Evolutionary conservation across 164 flowering plant species (phyloP), one percentile per base, ranked within the genome.

Genomic region (Berberis vulgaris): DNA sequence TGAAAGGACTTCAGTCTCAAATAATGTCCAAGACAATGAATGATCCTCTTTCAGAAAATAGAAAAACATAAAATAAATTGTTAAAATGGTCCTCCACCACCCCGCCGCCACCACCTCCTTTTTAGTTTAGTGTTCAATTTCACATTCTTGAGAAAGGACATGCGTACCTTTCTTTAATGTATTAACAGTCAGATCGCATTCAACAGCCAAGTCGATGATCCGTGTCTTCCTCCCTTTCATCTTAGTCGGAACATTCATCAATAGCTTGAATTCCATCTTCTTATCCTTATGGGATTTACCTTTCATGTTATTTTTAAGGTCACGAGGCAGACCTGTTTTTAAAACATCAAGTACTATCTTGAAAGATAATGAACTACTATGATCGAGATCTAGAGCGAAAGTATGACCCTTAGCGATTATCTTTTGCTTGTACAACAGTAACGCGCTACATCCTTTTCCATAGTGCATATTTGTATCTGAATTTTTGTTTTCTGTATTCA

Each of bases 101-200:
- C 44, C 60, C 53, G 46, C 43, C 13, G 46, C 53, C 45, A 41
- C 2, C 43, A 57, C 8, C 60, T 38, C 7, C 49, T 44, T 38
- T 43, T 39, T 38, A 7, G 58, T 26, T 41, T 72, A n/a, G 10
- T 68, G 13, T 45, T 61, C 53, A 12, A 70, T 49, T 4, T 67
- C 60, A 65, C 83, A 83, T 43, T 50, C 40, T 65, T 83, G 82
- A 2, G 81, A 73, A 53, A 73, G 57, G 2, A 81, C 52, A 4
- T 55, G 67, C 1, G 71, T 65, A 53, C 44, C 72, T 59, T 71
- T 70, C 0, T 67, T 73, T 54, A 80, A 60, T 5, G 71, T 65
- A 57, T 71, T 75, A 41, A 82, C 81, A 64, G 8, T 68, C 2
- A 84, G 54, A 65, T 74, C 59, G 59, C 89, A 84, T 0, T 49